phyloP scores from a whole-genome alignment of 495 filamentous ascomycete species.

The Sabuloglossum arenarium region DNA sequence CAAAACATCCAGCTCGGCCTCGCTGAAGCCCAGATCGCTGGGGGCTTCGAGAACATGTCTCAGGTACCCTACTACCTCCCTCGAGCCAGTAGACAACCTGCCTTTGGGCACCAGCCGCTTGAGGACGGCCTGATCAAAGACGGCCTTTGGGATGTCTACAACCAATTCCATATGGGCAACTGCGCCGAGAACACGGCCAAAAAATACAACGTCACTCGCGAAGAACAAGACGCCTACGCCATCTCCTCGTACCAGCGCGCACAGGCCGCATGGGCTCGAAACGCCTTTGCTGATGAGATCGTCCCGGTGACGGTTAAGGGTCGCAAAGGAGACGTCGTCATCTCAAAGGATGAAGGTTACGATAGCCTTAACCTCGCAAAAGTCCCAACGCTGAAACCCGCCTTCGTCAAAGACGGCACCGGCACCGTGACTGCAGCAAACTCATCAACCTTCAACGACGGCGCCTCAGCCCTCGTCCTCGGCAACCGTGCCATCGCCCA shows the following conservation, averaged over 20 bases:
- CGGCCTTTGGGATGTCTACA: constrained; percentile 90
- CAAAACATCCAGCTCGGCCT: constrained; percentile 86
- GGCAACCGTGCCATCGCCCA: constrained; percentile 54
- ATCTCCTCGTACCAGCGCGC: constrained; percentile 72
- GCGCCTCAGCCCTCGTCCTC: constrained; percentile 77
- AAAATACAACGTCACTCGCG: constrained; percentile 57
- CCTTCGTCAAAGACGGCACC: constrained; percentile 61
- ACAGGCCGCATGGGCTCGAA: constrained; percentile 69
- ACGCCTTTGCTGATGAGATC: constrained; percentile 70
- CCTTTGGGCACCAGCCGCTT: constrained; percentile 68
- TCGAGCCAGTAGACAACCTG: constrained; percentile 49
- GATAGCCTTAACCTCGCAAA: constrained; percentile 69
- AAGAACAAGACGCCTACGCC: constrained; percentile 79
- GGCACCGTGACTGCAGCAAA: constrained; percentile 93
- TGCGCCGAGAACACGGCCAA: constrained; percentile 94
- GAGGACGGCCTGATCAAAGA: constrained; percentile 91
- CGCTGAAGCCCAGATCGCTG: constrained; percentile 69
- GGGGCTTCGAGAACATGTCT: constrained; percentile 96
- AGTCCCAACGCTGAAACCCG: constrained; percentile 68
- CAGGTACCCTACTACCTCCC: constrained; percentile 79
- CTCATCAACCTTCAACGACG: constrained; percentile 81
- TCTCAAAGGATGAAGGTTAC: constrained; percentile 74
- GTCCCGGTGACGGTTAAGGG: constrained; percentile 63
- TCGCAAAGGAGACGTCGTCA: constrained; percentile 61
- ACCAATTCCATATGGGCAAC: constrained; percentile 91